These are phyloP conservation scores for Paecilomyces sp. DNA, from an alignment of 2,329 filamentous ascomycete species.

Conservation along the genomic window DNA sequence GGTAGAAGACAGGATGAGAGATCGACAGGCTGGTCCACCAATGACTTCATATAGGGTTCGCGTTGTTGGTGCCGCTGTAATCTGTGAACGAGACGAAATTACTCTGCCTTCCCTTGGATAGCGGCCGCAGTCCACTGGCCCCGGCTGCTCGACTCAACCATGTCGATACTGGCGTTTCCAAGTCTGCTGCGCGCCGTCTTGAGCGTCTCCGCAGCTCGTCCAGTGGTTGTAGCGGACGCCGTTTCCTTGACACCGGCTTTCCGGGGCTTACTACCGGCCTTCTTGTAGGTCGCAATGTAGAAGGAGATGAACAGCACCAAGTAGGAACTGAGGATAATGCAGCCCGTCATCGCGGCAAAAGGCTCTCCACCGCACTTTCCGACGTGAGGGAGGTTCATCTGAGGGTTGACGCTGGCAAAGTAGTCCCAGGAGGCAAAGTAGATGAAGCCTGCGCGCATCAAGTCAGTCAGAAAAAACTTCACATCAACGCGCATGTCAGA, in stretches of 20 bases:
- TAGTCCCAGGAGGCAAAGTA: constrained; percentile 95
- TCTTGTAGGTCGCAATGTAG: constrained; percentile 83
- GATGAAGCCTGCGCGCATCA: constrained; percentile 60
- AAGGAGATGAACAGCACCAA: constrained; percentile 91
- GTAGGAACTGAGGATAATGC: constrained; percentile 81
- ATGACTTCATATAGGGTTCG: neutral
- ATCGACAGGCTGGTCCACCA: neutral
- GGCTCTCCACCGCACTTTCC: constrained; percentile 85
- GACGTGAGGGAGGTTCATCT: constrained; percentile 65
- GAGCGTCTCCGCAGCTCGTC: constrained; percentile 11
- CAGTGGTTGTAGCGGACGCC: constrained; percentile 24
- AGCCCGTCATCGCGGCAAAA: constrained; percentile 81
- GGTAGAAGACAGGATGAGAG: neutral
- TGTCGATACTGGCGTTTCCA: constrained; percentile 7
- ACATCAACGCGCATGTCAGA: constrained; percentile 1
- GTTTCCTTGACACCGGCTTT: constrained; percentile 69
- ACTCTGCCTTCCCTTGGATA: neutral
- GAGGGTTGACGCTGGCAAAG: constrained; percentile 76
- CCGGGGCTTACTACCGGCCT: constrained; percentile 35
- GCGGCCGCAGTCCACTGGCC: constrained; percentile 7
- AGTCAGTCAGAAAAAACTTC: neutral
- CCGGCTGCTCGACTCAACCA: constrained; percentile 7
- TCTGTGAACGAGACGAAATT: neutral
- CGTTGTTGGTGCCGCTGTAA: neutral
- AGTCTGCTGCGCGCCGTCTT: constrained; percentile 11